Evolutionary conservation across 768 basidiomycete species (phyloP).

Genomic region (Phaeolepiota aurea): DNA sequence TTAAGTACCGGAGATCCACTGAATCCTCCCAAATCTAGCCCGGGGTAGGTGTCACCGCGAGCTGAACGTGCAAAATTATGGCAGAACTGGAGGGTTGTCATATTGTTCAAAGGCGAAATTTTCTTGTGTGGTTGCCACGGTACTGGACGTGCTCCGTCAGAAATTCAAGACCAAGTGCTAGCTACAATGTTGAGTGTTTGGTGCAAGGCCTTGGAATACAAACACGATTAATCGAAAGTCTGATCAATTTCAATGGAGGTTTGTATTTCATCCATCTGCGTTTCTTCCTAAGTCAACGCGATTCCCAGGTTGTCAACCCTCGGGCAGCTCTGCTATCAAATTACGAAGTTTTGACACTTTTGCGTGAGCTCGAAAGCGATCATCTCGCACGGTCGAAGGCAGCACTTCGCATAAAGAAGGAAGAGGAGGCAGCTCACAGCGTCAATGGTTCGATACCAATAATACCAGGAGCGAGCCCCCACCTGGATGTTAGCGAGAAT

Average conservation of each 20-base stretch:
- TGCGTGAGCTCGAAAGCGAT: constrained; percentile 70
- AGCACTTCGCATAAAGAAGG: constrained; percentile 68
- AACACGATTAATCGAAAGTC: not conserved
- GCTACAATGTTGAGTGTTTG: not conserved
- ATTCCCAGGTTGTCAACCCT: constrained; percentile 51
- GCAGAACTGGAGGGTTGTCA: too few relatives aligned
- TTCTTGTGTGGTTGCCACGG: too few relatives aligned
- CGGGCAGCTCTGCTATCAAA: constrained; percentile 83
- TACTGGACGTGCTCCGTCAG: too few relatives aligned
- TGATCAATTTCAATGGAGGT: not conserved
- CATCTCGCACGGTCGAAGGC: constrained; percentile 63
- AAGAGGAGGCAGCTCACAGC: constrained; percentile 40
- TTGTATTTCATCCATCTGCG: not conserved
- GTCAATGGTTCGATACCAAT: constrained; percentile 15
- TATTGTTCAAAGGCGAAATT: too few relatives aligned
- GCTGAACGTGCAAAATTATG: too few relatives aligned
- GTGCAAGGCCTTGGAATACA: not conserved
- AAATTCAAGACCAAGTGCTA: too few relatives aligned
- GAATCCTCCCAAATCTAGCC: too few relatives aligned
- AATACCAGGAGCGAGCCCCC: constrained; percentile 9
- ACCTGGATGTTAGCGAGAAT: constrained; percentile 63
- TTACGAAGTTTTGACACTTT: constrained; percentile 72
- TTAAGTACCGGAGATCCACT: too few relatives aligned
- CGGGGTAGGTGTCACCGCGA: too few relatives aligned
- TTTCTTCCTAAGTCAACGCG: not conserved